phyloP scores from a whole-genome alignment of 2,329 filamentous ascomycete genomes.

The Penicillium expansum region DNA sequence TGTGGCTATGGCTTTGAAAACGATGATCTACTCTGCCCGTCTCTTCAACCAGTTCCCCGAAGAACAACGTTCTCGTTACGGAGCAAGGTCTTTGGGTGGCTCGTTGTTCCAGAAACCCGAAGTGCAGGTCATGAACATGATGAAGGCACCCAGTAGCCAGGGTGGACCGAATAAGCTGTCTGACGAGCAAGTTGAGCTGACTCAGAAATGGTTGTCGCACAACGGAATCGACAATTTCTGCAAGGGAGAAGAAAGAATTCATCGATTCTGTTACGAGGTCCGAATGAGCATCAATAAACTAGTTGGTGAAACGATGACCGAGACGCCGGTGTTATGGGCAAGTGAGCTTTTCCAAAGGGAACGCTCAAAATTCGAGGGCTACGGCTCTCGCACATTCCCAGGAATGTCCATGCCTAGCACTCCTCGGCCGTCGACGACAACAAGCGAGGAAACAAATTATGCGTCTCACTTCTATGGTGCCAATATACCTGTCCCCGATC shows the following conservation, averaged over 20 bases:
- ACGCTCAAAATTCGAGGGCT: slow-evolving; percentile 42
- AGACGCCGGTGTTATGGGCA: slow-evolving; percentile 87
- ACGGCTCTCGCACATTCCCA: slow-evolving; percentile 37
- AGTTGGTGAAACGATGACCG: slow-evolving; percentile 77
- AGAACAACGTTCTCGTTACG: slow-evolving; percentile 39
- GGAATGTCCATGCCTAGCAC: slow-evolving; percentile 46
- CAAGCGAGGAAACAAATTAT: slow-evolving; percentile 43
- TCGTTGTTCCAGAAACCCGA: slow-evolving; percentile 75
- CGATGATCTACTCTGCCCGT: slow-evolving; percentile 66
- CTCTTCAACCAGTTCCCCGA: slow-evolving; percentile 26
- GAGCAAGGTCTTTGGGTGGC: slow-evolving; percentile 49
- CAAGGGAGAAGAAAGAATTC: slow-evolving; percentile 88
- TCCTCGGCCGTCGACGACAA: slow-evolving; percentile 44
- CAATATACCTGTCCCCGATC: slow-evolving; percentile 32
- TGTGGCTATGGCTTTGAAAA: slow-evolving; percentile 81
- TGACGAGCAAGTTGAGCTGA: slow-evolving; percentile 90
- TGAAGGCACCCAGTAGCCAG: slow-evolving; percentile 77
- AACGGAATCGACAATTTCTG: slow-evolving; percentile 90
- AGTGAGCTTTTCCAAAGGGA: slow-evolving; percentile 84
- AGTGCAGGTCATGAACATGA: slow-evolving; percentile 79
- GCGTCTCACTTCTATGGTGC: slow-evolving; percentile 27
- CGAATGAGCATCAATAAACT: slow-evolving; percentile 82
- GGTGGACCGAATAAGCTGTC: slow-evolving; percentile 92
- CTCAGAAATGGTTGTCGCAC: slow-evolving; percentile 75
- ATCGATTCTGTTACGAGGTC: slow-evolving; percentile 87